Evolutionary conservation across 2,329 filamentous ascomycete genomes (phyloP), one percentile per base, ranked within the genome.

Genomic region (Colletotrichum trifolii): DNA sequence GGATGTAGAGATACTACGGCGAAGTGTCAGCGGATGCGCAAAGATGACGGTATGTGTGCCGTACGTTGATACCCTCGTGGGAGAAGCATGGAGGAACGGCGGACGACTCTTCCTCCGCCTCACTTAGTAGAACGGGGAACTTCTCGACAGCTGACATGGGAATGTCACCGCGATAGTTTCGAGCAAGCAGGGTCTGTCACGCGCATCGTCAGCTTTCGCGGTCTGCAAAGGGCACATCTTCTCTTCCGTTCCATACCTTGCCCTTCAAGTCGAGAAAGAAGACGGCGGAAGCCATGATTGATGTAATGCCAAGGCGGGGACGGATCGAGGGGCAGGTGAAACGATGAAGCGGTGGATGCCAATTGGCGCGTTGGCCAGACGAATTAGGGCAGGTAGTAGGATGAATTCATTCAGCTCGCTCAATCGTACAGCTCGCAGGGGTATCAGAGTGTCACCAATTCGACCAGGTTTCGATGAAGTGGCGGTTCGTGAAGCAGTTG

Each of bases 251-350:
- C 69, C 70, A 54, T 73, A 96, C 94, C 91, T 99, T 99, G 92
- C 96, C 96, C 93, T 99, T 99, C 72, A 99, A 87, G 80, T 99
- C 96, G 74, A 99, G 91, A 79, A 99, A 99, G 87, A 99, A 99
- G 75, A 99, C 78, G 70, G 96, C 96, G 67, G 96, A 99, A 72
- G 96, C 96, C 96, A 99, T 99, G 77, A 73, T 85, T 80, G 73
- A 43, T 45, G 52, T 49, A 64, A 60, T 55, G 62, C 61, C 62
- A 60, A 69, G 66, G 70, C 69, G 69, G 70, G 46, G 38, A 7
- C 36, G 55, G 35, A 69, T 71, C 55, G 69, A 69, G 66, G 65
- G 61, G 66, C 67, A 70, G 67, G 63, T 60, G 69, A 17, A 6
- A n/a, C 3, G 65, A 69, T 64, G 67, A 65, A 56, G 64, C 60